These are phyloP conservation scores for Nymphaea colorata DNA, from an alignment of 164 flowering plant genomes.

Conservation along the genomic window DNA sequence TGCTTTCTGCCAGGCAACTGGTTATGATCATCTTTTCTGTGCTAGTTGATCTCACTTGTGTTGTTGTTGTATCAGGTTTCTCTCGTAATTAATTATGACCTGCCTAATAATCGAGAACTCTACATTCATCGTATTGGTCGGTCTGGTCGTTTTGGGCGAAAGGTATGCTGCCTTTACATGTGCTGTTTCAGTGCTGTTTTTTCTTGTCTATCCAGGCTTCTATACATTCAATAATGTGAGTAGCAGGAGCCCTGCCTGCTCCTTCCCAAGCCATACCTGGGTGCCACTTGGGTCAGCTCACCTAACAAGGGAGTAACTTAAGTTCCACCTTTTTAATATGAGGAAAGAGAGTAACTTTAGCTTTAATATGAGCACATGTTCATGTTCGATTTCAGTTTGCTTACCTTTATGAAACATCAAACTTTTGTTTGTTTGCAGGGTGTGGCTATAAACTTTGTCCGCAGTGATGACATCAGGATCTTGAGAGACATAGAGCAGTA, in stretches of 20 bases:
- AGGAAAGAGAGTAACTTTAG: too few species aligned
- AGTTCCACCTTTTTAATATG: neutral
- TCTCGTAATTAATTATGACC: slow-evolving; percentile 90
- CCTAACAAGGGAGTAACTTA: too few species aligned
- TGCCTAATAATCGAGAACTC: slow-evolving; percentile 94
- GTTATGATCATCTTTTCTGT: neutral
- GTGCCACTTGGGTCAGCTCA: too few species aligned
- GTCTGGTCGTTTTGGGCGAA: slow-evolving; percentile 98
- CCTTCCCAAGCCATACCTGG: too few species aligned
- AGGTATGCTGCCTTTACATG: slow-evolving; percentile 29
- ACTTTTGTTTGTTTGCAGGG: slow-evolving; percentile 39
- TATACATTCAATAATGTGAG: too few species aligned
- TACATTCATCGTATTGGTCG: slow-evolving; percentile 97
- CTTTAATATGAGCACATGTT: neutral
- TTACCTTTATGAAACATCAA: neutral
- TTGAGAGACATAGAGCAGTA: slow-evolving; percentile 94
- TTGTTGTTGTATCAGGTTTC: slow-evolving; percentile 47
- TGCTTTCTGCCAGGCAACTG: neutral
- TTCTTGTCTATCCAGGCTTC: neutral
- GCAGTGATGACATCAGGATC: slow-evolving; percentile 89
- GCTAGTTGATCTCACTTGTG: too few species aligned
- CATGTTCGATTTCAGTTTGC: too few species aligned
- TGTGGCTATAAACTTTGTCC: slow-evolving; percentile 96
- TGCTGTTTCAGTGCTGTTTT: neutral
- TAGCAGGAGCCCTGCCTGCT: neutral